Evolutionary conservation across 148 eudicot species (phyloP), one percentile per base, ranked within the genome.

Genomic region (Arctostaphylos glauca): DNA sequence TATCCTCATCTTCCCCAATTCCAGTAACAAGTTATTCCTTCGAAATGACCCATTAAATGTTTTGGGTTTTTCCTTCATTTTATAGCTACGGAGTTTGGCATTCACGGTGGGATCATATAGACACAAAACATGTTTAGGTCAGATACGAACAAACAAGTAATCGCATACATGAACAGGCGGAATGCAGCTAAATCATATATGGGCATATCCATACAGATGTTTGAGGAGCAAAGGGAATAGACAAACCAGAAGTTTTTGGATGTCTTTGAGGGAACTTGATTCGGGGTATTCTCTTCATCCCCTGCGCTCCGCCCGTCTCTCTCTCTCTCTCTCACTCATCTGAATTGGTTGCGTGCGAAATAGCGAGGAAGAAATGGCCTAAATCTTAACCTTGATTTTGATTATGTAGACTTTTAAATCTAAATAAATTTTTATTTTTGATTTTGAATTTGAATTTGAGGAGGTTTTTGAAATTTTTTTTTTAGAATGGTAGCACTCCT

Each of bases 231-330:
- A 41, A 64, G 2, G 13, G 6, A 44, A 66, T 10, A n/a, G 44
- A 13, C 18, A 67, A 62, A 82, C 84, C 84, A 43, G 84, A 76
- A 50, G 77, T 25, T n/a, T 66, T 83, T 12, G 81, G 81, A 55
- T 78, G 85, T 18, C 85, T 83, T 68, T 83, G 81, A 46, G 85
- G 85, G 70, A 83, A 83, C 81, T 83, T 83, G 67, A 83, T 83
- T 46, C 76, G 85, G 44, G 77, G 81, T 56, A 83, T 83, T 83
- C 85, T 76, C 76, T 67, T 83, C 85, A 83, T 77, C 82, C 59
- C 85, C 46, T 83, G 85, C 60, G 81, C 81, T 49, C 15, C 80
- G 3, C 80, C 84, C 81, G 77, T 83, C 77, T 78, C 68, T 83
- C 73, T 82, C 31, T 59, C 18, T 73, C 73, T 82, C 50, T 41